Base-by-base conservation (phyloP, 129 eudicot genomes). In the Dittrichia graveolens region DNA sequence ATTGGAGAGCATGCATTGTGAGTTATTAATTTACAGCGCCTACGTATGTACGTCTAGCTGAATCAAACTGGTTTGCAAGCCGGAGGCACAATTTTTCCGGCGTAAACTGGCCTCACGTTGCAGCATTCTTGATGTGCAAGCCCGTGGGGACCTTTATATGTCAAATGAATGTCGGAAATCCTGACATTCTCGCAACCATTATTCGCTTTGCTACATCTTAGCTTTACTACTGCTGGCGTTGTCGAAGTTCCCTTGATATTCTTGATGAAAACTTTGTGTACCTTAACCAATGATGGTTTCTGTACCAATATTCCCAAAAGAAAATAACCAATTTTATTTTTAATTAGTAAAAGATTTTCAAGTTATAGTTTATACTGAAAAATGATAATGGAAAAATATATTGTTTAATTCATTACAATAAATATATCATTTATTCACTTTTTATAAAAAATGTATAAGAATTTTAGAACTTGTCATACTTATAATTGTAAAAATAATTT, bases 241-340 rank as follows among this genome's bases (percentile, higher is more conserved):
- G 65, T 37, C 3, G 85, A 55, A 2, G 95, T 80, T 5, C 90
- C 91, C 55, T 68, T 75, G 3, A 89, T 19, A 75, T 86, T 86
- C 56, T 69, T 75, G 40, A 89, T 71, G 61, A 48, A 67, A 12
- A 91, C 50, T 12, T 86, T 67, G 52, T 86, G 88, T 4, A 91
- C 55, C 74, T 83, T 80, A 39, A 91, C 85, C 34, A 71, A 69
- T 6, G 97, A 91, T 16, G 97, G 92, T 52, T 74, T 72, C 77
- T 73, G 69, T 44, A 49, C 1, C 15, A 24, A 24, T 24, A 67
- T 24, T 40, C 13, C 8, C 8, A 48, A 12, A 40, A 15, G 6
- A 47, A 47, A 56, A 19, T 9, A n/a, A 68, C 47, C 72, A 24
- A 24, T 24, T 0, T 0, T 24, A 0, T 24, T 24, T 24, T 24